These are phyloP conservation scores for Fraxinus nigra DNA, from an alignment of 305 asterid species.

Conservation along the genomic window DNA sequence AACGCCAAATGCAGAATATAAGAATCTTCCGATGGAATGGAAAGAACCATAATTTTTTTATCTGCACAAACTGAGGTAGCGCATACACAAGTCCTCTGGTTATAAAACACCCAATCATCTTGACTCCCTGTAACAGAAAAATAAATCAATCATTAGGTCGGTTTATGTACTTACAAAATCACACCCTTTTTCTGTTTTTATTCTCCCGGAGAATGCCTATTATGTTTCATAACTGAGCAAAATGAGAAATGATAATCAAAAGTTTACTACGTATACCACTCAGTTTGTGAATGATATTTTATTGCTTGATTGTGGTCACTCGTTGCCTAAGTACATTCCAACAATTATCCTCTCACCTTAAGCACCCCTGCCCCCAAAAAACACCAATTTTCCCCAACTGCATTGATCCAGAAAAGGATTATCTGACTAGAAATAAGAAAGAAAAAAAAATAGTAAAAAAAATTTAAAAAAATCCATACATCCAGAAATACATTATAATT, in stretches of 20 bases:
- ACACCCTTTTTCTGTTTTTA: background rate
- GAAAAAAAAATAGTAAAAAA: background rate
- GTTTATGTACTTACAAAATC: slow-evolving; percentile 2
- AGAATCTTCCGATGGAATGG: slow-evolving; percentile 16
- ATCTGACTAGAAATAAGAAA: slow-evolving; percentile 5
- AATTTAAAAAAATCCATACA: background rate
- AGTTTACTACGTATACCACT: background rate
- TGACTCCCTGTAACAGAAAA: slow-evolving; percentile 51
- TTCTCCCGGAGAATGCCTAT: background rate
- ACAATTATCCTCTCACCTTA: background rate
- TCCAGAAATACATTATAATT: background rate
- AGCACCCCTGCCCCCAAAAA: background rate
- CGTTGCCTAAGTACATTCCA: slow-evolving; percentile 1
- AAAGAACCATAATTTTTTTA: slow-evolving; percentile 1
- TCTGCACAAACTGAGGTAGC: slow-evolving; percentile 6
- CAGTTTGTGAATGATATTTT: background rate
- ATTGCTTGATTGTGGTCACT: background rate
- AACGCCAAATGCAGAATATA: slow-evolving; percentile 20
- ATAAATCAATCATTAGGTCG: background rate
- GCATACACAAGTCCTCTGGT: slow-evolving; percentile 82
- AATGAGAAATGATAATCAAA: background rate
- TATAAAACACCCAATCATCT: slow-evolving; percentile 87
- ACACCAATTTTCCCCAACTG: background rate
- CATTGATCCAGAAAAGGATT: slow-evolving; percentile 15
- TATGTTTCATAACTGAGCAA: background rate